A percentile compares a stretch with the other conserved stretches of the same genome.
Conservation (phyloP, 106 monocot genomes). For the Apostasia shenzhenica region DNA sequence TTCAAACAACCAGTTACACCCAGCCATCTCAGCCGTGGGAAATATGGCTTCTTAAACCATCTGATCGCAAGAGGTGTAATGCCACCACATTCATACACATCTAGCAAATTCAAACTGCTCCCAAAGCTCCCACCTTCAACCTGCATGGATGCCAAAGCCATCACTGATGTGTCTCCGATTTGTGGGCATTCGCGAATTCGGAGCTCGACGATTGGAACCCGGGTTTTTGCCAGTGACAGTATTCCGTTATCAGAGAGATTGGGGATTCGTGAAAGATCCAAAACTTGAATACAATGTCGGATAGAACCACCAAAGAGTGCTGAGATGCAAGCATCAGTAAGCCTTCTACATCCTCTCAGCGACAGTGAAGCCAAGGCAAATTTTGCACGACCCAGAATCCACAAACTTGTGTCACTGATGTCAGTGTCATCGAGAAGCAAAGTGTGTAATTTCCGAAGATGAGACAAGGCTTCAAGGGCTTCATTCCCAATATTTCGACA, state of each 20-base stretch:
- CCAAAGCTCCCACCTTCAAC: constrained; percentile 56
- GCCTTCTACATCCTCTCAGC: constrained; percentile 71
- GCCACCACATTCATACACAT: constrained; percentile 67
- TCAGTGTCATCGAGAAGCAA: constrained; percentile 68
- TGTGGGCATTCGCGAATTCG: constrained; percentile 72
- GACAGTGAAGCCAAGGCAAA: constrained; percentile 68
- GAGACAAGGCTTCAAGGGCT: constrained; percentile 40
- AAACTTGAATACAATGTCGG: constrained; percentile 31
- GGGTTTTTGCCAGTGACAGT: constrained; percentile 47
- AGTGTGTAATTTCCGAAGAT: constrained; percentile 56
- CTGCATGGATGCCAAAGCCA: constrained; percentile 92
- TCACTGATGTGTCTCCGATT: constrained; percentile 70
- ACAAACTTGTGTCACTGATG: constrained; percentile 55
- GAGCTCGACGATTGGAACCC: constrained; percentile 67
- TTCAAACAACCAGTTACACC: constrained; percentile 83
- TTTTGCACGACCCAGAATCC: constrained; percentile 49
- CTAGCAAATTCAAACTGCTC: constrained; percentile 74
- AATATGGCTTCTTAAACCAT: constrained; percentile 98
- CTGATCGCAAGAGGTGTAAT: constrained; percentile 75
- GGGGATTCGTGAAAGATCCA: constrained; percentile 72
- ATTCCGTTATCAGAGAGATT: constrained; percentile 72
- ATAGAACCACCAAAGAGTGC: constrained; percentile 45
- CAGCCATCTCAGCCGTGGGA: constrained; percentile 83
- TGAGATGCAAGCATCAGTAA: constrained; percentile 64
- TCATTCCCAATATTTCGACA: constrained; percentile 71